These are phyloP conservation scores for Volvox reticuliferus DNA, from an alignment of 139 green algal genomes.

Conservation along the genomic window DNA sequence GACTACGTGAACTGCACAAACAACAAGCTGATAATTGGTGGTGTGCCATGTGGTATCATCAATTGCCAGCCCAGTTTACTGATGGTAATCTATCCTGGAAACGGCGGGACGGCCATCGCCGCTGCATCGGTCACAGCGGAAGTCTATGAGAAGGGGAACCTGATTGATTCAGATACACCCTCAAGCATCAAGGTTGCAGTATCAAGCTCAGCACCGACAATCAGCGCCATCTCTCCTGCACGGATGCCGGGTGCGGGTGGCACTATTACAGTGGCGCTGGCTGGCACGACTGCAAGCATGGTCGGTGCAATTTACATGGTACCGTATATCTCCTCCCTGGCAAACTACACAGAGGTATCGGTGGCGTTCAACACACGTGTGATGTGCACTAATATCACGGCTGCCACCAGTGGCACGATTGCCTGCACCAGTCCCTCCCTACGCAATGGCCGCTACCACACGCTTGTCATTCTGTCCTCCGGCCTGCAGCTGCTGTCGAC, in stretches of 20 bases:
- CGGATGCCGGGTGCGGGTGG: constrained; percentile 29
- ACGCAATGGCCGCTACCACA: constrained; percentile 39
- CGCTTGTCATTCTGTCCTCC: constrained; percentile 5
- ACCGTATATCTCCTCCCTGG: background rate
- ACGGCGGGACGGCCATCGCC: background rate
- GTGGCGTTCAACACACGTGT: background rate
- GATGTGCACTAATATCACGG: background rate
- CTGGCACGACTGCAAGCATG: background rate
- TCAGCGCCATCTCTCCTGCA: background rate
- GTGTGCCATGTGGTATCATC: background rate
- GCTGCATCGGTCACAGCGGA: background rate
- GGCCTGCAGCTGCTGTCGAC: constrained; percentile 30
- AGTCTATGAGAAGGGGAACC: background rate
- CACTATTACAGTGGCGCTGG: background rate
- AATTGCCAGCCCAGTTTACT: background rate
- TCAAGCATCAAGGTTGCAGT: background rate
- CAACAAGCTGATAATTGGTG: constrained; percentile 43
- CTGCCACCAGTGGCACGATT: background rate
- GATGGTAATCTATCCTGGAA: constrained; percentile 18
- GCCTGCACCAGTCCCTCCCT: background rate
- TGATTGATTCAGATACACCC: constrained; percentile 19
- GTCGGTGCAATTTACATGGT: background rate
- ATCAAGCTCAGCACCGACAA: background rate
- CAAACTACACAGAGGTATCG: background rate
- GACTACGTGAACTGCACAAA: constrained; percentile 13